Evolutionary conservation across 345 rosid genomes (phyloP), one percentile per base, ranked within the genome.

Genomic region (Euphorbia peplus): DNA sequence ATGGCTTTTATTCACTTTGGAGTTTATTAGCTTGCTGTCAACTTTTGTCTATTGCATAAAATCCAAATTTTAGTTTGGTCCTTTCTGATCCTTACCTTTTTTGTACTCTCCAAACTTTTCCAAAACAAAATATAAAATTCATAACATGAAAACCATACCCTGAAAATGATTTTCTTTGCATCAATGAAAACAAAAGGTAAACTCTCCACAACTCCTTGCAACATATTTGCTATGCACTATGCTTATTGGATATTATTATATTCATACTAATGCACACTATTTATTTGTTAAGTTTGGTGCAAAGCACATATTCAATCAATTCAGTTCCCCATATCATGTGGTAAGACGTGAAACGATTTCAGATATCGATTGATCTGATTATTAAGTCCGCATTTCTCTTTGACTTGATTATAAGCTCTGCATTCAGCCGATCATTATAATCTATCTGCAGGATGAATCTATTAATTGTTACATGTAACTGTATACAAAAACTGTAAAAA

Each of bases 361-460:
- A 71, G 62, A 76, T 41, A 57, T 70, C 13, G 19, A 76, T 30
- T 3, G 80, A 76, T 65, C 48, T 69, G 29, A 72, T 77, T 1
- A 72, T 21, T 56, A 92, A 37, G 76, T 92, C 92, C 1, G 92
- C 95, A 52, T 85, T 88, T 60, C 76, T 81, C 85, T 79, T 92
- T 37, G 96, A 85, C 71, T 81, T 81, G 63, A 90, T 74, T 67
- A 95, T 81, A 61, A 87, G 86, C 80, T 95, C 97, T 5, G 95
- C 97, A 70, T 95, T 92, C 13, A 95, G 96, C 61, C 84, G 60
- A 73, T 92, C 96, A 44, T 95, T 95, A 72, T 90, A 81, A 19
- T 88, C 85, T 55, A 93, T 78, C 98, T 93, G 90, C 80, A 79
- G 24, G 50, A 76, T 18, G 64, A 55, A 75, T 11, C 32, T 19